phyloP scores from a whole-genome alignment of 2,329 filamentous ascomycete species.

The Thielaviopsis euricoi region DNA sequence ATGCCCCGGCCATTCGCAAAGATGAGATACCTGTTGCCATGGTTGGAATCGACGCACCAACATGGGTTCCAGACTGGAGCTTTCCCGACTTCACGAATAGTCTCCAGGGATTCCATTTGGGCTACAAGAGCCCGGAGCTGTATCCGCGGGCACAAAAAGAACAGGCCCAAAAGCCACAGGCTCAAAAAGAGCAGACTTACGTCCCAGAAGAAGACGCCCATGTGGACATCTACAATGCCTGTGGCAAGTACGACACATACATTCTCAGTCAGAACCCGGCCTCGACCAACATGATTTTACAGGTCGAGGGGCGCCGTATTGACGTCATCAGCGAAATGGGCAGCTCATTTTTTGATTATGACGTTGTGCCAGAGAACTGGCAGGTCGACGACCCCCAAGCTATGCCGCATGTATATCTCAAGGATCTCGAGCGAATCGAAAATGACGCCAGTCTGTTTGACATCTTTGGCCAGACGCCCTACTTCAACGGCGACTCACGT shows the following conservation, averaged over 20 bases:
- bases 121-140: background rate
- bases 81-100: background rate
- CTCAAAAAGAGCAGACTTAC: background rate
- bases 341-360: background rate
- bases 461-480: background rate
- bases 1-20: too few species aligned
- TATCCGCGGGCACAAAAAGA: background rate
- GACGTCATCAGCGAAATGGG: background rate
- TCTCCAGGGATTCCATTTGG: background rate
- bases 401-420: background rate
- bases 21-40: too few species aligned
- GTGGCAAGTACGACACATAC: background rate
- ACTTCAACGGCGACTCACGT: background rate
- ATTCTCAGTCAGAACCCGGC: background rate
- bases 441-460: background rate
- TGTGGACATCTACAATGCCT: background rate
- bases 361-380: background rate
- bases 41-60: background rate
- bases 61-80: background rate
- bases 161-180: too few species aligned
- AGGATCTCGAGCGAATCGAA: background rate
- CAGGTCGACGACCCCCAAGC: background rate
- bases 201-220: background rate
- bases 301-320: background rate
- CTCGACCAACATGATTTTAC: background rate